Evolutionary conservation across 192 early-diverging fungal species (phyloP), one percentile per base, ranked within the genome.

Genomic region (Haplosporangium gracile): DNA sequence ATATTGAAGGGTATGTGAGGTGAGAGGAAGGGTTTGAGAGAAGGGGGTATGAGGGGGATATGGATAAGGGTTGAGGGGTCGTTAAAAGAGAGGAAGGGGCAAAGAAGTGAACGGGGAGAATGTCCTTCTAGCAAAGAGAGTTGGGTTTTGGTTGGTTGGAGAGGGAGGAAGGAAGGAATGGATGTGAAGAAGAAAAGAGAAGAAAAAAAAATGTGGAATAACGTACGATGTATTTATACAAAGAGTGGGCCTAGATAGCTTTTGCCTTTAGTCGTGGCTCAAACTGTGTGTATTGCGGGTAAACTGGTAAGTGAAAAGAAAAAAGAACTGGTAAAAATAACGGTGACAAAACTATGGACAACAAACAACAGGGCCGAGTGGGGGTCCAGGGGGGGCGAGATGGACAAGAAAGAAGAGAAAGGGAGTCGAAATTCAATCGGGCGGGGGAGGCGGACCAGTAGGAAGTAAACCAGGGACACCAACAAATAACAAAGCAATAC

Each of bases 61-160:
- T 15, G 43, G 43, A 2, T 45, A 15, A 74, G 11, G 4, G 49
- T 60, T 32, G 43, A 45, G 43, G 11, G 43, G 53, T 86, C 84
- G 84, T 86, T 80, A 86, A 86, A 81, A 63, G 84, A 86, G 78
- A 85, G 83, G 83, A 80, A 80, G 71, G 83, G 75, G 75, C 75
- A 74, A 76, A 60, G 73, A 73, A 70, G 60, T 65, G 60, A 65
- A 42, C 47, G 16, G 32, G 49, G 39, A 38, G 68, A 13, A 47
- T 65, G 57, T 34, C 40, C 32, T 80, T 74, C 71, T 39, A 73
- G 78, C 71, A 75, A 71, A 63, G 70, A 80, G 55, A 36, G 69
- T 70, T 51, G 49, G 18, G 0, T 22, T 32, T 16, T 22, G 38
- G 10, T 40, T 22, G 69, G 24, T n/a, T 24, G 38, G 75, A 55